Base-by-base conservation (phyloP, 768 basidiomycete species). In the Lactarius quietus region DNA sequence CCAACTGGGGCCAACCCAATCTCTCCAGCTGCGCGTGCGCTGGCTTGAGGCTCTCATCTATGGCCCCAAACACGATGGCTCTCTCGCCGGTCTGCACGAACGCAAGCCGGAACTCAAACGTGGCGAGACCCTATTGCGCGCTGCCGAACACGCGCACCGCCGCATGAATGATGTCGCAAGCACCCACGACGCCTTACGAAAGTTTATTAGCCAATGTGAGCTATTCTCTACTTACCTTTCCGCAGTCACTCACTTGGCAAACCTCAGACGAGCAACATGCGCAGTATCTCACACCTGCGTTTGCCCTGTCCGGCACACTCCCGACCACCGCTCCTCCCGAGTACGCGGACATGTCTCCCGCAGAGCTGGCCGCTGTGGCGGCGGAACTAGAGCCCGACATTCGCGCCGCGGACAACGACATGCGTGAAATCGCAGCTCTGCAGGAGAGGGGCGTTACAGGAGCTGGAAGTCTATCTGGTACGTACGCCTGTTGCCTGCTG, bases 311-410 rank as follows among this genome's bases (percentile, higher is more conserved):
- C n/a, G 86, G 85, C 26, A 78, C 84, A 20, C 73, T 86, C 15
- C 18, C 80, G 79, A 26, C 23, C 1, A 79, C 79, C 18, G 61
- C 73, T 15, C 74, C 80, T 1, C 83, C 86, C 8, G 74, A 85
- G 29, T 89, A 88, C 63, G 84, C 84, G 59, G 81, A 81, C 41
- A 86, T 93, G 85, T 80, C 87, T 0, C 71, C 84, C 0, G 82
- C 83, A 63, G 90, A 90, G 70, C 77, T 93, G 9, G 88, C 90
- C 45, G 86, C 87, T 0, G 80, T 90, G 62, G 75, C 93, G 12
- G 75, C 81, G 0, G 92, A 94, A 71, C 89, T 93, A 86, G 92
- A 93, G 68, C 83, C 86, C 5, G 92, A 94, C 59, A 85, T 93
- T 58, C 90, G 92, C 35, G 83, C 86, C 36, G 92, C 90, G 12